A percentile compares a stretch with the other conserved stretches of the same genome.
Conservation (phyloP, 768 basidiomycete genomes). For the Baorangia bicolor region DNA sequence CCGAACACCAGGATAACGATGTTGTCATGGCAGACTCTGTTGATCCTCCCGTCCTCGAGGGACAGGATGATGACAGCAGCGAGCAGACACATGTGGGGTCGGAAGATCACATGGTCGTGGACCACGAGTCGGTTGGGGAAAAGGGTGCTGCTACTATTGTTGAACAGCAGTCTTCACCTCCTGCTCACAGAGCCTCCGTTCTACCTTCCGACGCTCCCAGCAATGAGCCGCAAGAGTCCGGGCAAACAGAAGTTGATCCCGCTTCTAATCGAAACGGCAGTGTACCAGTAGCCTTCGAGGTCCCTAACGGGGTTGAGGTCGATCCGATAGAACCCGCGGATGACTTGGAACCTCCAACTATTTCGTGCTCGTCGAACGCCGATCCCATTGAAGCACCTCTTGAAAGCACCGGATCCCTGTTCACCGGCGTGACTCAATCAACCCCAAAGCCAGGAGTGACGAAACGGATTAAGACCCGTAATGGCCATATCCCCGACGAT, state of each 20-base stretch:
- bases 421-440: conserved; percentile 5
- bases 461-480: conserved; percentile 44
- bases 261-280: background rate
- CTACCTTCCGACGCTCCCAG: background rate
- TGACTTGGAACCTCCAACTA: conserved; percentile 25
- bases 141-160: background rate
- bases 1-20: background rate
- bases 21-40: conserved; percentile 8
- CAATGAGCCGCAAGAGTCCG: background rate
- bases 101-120: conserved; percentile 17
- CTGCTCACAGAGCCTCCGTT: background rate
- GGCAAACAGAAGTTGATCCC: conserved; percentile 21
- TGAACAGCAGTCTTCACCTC: background rate
- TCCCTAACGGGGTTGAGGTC: background rate
- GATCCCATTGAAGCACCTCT: conserved; percentile 33
- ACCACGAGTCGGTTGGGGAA: conserved; percentile 1
- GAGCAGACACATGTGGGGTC: conserved; percentile 24
- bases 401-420: conserved; percentile 5
- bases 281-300: background rate
- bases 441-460: conserved; percentile 35
- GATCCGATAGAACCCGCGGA: conserved; percentile 50
- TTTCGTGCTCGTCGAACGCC: conserved; percentile 5
- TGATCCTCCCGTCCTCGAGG: background rate
- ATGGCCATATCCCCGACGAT: conserved; percentile 31
- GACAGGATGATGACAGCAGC: conserved; percentile 6